Base-by-base conservation (phyloP, 257 asterid species). In the Penstemon newberryi region DNA sequence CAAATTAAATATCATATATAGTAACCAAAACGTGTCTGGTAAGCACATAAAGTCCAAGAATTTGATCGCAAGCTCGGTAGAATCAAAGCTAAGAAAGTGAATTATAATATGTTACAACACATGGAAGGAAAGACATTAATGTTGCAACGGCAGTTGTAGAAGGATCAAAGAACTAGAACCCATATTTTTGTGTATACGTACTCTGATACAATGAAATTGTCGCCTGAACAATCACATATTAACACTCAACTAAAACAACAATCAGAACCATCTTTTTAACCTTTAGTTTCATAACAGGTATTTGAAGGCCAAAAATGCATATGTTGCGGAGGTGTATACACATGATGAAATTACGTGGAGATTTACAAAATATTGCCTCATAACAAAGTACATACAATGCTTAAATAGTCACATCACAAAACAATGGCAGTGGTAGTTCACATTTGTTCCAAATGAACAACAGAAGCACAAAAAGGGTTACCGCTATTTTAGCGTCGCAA, bases 361-460 rank as follows among this genome's bases (percentile, higher is more conserved):
- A 83, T 80, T 81, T 86, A 88, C 97, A 88, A 79, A 76, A 76
- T 80, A 77, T 77, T 70, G 77, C 84, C 80, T 80, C 81, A 46
- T 80, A 51, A 64, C 56, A 42, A 60, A 79, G 81, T 82, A 83
- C 84, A 81, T 81, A 79, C 85, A 81, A 73, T 73, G 79, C 79
- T 71, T 73, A 73, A 77, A 73, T 64, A 76, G 77, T 66, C 79
- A 72, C 69, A 64, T 75, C 84, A 82, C 73, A 81, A 81, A 79
- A 79, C 81, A 77, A 73, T 75, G 86, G 77, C 77, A 80, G 74
- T 68, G 82, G 74, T 65, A 63, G 51, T 74, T 82, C 80, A 75
- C 70, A 73, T 72, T 74, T 49, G 58, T 65, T 67, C 72, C 80
- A 76, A 77, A 69, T 70, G 70, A 73, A 82, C 74, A 74, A 71